A percentile compares a stretch with the other conserved stretches of the same genome.
These are phyloP conservation scores for Monilinia fructicola DNA, from an alignment of 2,329 filamentous ascomycete species.

Conservation along the genomic window DNA sequence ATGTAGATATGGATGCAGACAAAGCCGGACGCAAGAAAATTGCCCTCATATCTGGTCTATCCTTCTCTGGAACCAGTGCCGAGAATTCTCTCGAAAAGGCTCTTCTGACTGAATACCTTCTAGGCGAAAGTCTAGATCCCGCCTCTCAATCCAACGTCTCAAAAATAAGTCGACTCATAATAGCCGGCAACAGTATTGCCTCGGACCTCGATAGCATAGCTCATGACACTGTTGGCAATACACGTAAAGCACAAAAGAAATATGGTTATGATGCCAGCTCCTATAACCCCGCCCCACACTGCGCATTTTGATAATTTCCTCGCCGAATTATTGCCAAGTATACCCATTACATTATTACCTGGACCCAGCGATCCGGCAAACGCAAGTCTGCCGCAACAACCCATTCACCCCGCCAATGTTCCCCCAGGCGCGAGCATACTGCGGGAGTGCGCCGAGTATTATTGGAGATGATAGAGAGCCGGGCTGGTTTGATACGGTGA, in stretches of 20 bases:
- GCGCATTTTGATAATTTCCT: conserved; percentile 83
- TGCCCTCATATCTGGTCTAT: conserved; percentile 84
- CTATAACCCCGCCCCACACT: conserved; percentile 85
- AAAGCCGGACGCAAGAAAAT: conserved; percentile 54
- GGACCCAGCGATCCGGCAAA: conserved; percentile 86
- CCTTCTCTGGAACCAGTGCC: conserved; percentile 71
- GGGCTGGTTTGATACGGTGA: conserved; percentile 83
- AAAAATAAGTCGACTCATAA: conserved; percentile 78
- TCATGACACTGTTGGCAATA: conserved; percentile 39
- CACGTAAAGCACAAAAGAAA: conserved; percentile 61
- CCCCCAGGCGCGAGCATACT: conserved; percentile 68
- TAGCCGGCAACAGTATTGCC: conserved; percentile 83
- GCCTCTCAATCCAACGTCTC: conserved; percentile 58
- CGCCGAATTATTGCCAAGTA: conserved; percentile 73
- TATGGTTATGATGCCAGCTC: conserved; percentile 90
- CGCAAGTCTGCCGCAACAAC: conserved; percentile 85
- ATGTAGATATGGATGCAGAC: conserved; percentile 60
- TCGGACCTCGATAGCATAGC: conserved; percentile 34
- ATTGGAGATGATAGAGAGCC: conserved; percentile 47
- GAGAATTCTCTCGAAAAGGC: conserved; percentile 74
- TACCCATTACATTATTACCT: conserved; percentile 86
- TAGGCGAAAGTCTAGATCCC: conserved; percentile 72
- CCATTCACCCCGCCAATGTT: conserved; percentile 93
- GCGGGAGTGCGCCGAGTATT: conserved; percentile 11
- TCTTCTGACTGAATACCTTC: conserved; percentile 80